Percentiles rank a stretch among this genome's conserved stretches.
These are phyloP conservation scores for Trichosporon ovoides DNA, from an alignment of 1,284 basidiomycete genomes.

Conservation along the genomic window DNA sequence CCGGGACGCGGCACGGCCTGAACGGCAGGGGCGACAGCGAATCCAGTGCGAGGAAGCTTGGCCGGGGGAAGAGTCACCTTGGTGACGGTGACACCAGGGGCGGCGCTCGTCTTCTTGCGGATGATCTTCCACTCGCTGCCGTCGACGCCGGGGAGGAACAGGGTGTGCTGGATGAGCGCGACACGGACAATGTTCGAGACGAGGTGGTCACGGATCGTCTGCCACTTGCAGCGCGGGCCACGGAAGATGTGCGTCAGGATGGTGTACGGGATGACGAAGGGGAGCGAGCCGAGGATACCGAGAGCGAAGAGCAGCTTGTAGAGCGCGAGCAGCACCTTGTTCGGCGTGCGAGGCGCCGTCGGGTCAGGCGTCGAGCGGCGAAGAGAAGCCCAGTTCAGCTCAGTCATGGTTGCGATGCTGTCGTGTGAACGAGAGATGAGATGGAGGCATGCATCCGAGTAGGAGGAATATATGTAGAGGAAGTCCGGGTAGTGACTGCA, in stretches of 20 bases:
- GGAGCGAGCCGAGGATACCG: not conserved
- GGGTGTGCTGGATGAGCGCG: slow-evolving; percentile 5
- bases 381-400: slow-evolving; percentile 1
- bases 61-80: not conserved
- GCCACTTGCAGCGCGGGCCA: slow-evolving; percentile 1
- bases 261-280: slow-evolving; percentile 5
- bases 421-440: no score
- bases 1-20: not conserved
- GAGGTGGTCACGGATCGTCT: not conserved
- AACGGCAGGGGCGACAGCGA: not conserved
- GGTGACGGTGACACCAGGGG: not conserved
- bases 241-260: not conserved
- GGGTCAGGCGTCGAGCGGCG: slow-evolving; percentile 10
- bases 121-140: not conserved
- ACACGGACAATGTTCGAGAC: not conserved
- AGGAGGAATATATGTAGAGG: not conserved
- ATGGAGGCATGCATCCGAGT: no score
- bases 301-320: not conserved
- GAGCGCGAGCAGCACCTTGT: not conserved
- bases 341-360: slow-evolving; percentile 4
- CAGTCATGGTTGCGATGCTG: no score
- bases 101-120: not conserved
- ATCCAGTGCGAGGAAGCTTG: not conserved
- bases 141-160: not conserved
- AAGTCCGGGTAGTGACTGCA: not conserved